phyloP scores from a whole-genome alignment of 257 asterid species.

The Solanum clarkiae region DNA sequence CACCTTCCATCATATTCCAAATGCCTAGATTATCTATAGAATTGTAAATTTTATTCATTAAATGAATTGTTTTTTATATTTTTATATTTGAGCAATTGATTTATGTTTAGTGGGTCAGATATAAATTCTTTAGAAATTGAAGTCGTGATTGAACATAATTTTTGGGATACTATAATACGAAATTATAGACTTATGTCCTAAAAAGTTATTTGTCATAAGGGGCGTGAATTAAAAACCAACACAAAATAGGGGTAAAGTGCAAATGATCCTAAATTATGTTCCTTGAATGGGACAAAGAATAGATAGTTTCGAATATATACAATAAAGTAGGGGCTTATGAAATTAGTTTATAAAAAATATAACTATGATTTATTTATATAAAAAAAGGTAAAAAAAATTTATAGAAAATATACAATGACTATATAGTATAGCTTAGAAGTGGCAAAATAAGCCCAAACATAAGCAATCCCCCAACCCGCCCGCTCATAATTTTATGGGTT shows the following conservation, averaged over 20 bases:
- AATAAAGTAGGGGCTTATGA: too few species aligned
- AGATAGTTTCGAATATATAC: too few species aligned
- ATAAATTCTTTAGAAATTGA: neutral
- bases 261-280: neutral
- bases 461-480: too few species aligned
- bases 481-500: too few species aligned
- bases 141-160: neutral
- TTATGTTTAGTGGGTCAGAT: neutral
- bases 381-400: too few species aligned
- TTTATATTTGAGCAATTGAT: neutral
- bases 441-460: too few species aligned
- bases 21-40: neutral
- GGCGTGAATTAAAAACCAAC: neutral
- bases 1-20: neutral
- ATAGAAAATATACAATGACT: too few species aligned
- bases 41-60: neutral
- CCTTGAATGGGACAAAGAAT: neutral
- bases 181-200: neutral
- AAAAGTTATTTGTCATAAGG: neutral
- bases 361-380: too few species aligned
- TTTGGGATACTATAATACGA: neutral
- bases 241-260: neutral
- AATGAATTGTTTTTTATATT: neutral
- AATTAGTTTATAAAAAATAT: too few species aligned
- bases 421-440: too few species aligned